Conservation (phyloP, 1,284 basidiomycete genomes). For the Cutaneotrichosporon sp. region DNA sequence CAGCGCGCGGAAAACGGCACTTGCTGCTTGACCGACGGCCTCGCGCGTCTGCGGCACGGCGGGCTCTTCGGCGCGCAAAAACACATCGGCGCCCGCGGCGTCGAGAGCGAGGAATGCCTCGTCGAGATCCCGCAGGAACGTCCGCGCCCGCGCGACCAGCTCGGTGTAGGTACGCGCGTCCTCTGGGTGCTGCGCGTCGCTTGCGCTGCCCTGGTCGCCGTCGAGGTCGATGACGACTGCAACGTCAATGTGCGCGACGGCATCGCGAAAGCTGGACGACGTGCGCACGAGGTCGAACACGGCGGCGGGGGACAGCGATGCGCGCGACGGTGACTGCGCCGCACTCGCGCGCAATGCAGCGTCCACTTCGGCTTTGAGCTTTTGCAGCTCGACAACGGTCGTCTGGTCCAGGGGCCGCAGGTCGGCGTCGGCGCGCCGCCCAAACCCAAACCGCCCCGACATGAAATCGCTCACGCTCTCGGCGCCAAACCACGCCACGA, state of each 20-base stretch:
- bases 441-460: constrained; percentile 38
- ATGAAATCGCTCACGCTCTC: constrained; percentile 31
- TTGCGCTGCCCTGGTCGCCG: constrained; percentile 24
- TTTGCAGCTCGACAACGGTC: constrained; percentile 23
- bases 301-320: constrained; percentile 1
- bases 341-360: constrained; percentile 9
- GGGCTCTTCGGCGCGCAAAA: constrained; percentile 9
- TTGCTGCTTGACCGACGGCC: constrained; percentile 14
- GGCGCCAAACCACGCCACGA: constrained; percentile 25
- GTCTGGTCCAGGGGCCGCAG: constrained; percentile 25
- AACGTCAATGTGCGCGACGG: constrained; percentile 35
- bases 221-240: constrained; percentile 45
- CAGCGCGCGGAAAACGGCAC: constrained; percentile 22
- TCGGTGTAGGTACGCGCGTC: constrained; percentile 30
- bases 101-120: constrained; percentile 18
- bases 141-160: constrained; percentile 35
- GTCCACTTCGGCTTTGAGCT: constrained; percentile 28
- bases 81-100: constrained; percentile 12
- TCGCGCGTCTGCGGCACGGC: constrained; percentile 4
- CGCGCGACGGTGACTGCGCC: background rate
- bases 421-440: constrained; percentile 4
- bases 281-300: constrained; percentile 24
- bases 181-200: constrained; percentile 15
- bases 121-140: constrained; percentile 35
- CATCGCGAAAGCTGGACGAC: constrained; percentile 18